Conservation (phyloP, 495 filamentous ascomycete genomes). For the Lasiosphaeria hispida region DNA sequence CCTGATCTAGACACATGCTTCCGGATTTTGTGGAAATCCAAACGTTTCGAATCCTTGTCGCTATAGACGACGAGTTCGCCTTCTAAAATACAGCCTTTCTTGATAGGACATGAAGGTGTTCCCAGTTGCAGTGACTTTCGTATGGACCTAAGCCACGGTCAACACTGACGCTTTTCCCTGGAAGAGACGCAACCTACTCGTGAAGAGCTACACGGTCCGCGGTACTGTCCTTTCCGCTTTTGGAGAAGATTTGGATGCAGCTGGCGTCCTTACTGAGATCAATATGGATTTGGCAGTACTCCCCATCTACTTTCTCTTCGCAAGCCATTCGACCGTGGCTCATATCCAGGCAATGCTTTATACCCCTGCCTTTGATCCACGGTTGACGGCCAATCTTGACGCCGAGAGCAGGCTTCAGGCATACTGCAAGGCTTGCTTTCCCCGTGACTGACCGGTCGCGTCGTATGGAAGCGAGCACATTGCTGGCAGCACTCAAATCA, state of each 20-base stretch:
- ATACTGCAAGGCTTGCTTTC: constrained; percentile 17
- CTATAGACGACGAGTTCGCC: constrained; percentile 80
- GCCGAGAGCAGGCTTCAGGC: constrained; percentile 61
- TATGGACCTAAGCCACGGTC: constrained; percentile 38
- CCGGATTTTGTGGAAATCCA: constrained; percentile 75
- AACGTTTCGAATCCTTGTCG: constrained; percentile 56
- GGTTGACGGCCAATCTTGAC: constrained; percentile 72
- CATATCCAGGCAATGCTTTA: constrained; percentile 72
- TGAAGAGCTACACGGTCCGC: constrained; percentile 62
- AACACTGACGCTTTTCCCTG: constrained; percentile 2
- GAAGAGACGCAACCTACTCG: constrained; percentile 34
- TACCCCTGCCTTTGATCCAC: constrained; percentile 72
- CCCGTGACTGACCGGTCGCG: constrained; percentile 23
- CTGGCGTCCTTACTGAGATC: constrained; percentile 54
- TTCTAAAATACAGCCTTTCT: constrained; percentile 68
- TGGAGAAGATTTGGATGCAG: constrained; percentile 79
- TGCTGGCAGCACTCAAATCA: constrained; percentile 38
- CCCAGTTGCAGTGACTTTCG: constrained; percentile 58
- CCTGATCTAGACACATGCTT: constrained; percentile 77
- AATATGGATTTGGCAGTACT: constrained; percentile 86
- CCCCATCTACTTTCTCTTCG: constrained; percentile 83
- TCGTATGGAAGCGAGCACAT: constrained; percentile 26
- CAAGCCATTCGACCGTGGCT: constrained; percentile 61
- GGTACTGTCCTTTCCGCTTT: constrained; percentile 87
- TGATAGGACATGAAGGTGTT: constrained; percentile 53